A percentile compares a stretch with the other conserved stretches of the same genome.
These are phyloP conservation scores for Pistacia integerrima DNA, from an alignment of 345 rosid species.

Conservation along the genomic window DNA sequence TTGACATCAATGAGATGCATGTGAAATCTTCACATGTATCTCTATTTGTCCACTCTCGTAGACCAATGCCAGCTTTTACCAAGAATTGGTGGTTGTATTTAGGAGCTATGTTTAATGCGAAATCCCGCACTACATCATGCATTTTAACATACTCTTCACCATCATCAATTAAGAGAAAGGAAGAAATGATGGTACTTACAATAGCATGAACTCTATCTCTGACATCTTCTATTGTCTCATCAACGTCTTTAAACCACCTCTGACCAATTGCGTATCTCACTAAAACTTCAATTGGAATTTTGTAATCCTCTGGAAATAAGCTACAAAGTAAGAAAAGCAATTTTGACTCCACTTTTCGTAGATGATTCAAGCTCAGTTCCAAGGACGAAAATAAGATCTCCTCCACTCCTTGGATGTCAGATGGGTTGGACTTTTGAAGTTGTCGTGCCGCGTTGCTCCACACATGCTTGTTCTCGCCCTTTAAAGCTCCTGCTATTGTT, in stretches of 20 bases:
- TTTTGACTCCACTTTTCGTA: conserved; percentile 3
- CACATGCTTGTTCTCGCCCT: not conserved
- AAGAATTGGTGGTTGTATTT: not conserved
- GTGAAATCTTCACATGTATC: not conserved
- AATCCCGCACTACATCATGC: not conserved
- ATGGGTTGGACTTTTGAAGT: not conserved
- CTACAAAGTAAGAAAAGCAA: conserved; percentile 6
- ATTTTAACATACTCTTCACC: not conserved
- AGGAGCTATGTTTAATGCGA: not conserved
- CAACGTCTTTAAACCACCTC: not conserved
- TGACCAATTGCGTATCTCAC: not conserved
- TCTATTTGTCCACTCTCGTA: not conserved
- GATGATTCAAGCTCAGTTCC: not conserved
- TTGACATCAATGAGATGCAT: conserved; percentile 4
- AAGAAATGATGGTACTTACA: not conserved
- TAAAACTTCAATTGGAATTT: conserved; percentile 4
- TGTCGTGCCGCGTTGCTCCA: not conserved
- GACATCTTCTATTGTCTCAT: not conserved
- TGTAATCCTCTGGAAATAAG: conserved; percentile 16
- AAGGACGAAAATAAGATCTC: not conserved
- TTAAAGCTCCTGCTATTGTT: conserved; percentile 14
- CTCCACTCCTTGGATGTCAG: not conserved
- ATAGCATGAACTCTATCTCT: not conserved
- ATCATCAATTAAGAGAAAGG: not conserved
- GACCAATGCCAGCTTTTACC: not conserved